phyloP scores from a whole-genome alignment of 345 rosid genomes.

The Populus tremula region DNA sequence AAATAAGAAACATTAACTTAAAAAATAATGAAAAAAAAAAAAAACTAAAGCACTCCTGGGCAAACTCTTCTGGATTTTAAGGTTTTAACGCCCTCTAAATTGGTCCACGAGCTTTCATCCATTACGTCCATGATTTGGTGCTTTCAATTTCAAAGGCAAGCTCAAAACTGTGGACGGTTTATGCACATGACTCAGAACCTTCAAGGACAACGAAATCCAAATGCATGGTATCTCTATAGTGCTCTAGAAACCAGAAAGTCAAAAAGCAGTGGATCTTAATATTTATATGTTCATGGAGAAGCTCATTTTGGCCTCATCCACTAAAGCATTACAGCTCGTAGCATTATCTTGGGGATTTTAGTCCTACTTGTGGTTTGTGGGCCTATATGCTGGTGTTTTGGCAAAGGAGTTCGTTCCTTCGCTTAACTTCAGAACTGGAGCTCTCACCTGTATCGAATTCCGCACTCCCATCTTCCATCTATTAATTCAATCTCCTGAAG shows the following conservation, averaged over 20 bases:
- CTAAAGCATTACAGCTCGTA: constrained; percentile 28
- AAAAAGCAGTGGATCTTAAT: constrained; percentile 22
- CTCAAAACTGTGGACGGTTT: constrained; percentile 59
- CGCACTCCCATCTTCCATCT: constrained; percentile 27
- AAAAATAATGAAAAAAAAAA: too few relatives aligned
- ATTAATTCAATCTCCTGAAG: constrained; percentile 40
- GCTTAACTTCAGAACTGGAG: constrained; percentile 56
- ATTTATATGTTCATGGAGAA: constrained; percentile 35
- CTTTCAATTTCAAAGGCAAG: constrained; percentile 69
- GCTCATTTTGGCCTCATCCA: constrained; percentile 35
- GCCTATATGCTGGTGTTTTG: constrained; percentile 36
- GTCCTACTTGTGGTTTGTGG: constrained; percentile 33
- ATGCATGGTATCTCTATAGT: constrained; percentile 37
- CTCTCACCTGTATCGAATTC: constrained; percentile 36
- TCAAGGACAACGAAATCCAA: constrained; percentile 35
- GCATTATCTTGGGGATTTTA: constrained; percentile 28
- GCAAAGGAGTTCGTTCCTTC: constrained; percentile 46
- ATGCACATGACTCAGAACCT: constrained; percentile 46
- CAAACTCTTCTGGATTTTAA: too few relatives aligned
- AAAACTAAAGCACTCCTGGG: too few relatives aligned
- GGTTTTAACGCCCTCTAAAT: too few relatives aligned
- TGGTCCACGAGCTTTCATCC: too few relatives aligned
- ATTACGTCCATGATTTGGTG: too few relatives aligned
- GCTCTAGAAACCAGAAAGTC: constrained; percentile 29
- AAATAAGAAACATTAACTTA: too few relatives aligned